These are phyloP conservation scores for Delonix regia DNA, from an alignment of 306 rosid genomes.

Conservation along the genomic window DNA sequence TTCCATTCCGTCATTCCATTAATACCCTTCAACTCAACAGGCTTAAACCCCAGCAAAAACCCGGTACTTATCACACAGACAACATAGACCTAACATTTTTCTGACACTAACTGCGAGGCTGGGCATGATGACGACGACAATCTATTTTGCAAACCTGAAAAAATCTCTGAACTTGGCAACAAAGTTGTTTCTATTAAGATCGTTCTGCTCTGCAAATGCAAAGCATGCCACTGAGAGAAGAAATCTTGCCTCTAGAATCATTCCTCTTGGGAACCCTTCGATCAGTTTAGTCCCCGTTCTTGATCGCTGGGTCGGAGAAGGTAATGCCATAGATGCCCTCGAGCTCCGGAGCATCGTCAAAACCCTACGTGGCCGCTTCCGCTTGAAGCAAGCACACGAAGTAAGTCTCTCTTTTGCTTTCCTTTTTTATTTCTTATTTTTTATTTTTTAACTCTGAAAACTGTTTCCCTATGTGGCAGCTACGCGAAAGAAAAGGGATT, in stretches of 20 bases:
- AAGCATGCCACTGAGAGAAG: constrained; percentile 12
- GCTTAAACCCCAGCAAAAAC: too few relatives aligned
- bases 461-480: constrained; percentile 15
- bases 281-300: constrained; percentile 59
- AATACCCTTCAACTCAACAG: too few relatives aligned
- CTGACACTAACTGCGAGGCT: not conserved
- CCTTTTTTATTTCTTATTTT: not conserved
- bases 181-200: constrained; percentile 20
- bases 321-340: constrained; percentile 19
- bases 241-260: constrained; percentile 59
- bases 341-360: constrained; percentile 51
- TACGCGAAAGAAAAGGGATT: not conserved
- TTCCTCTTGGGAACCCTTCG: constrained; percentile 67
- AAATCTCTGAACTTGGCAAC: constrained; percentile 28
- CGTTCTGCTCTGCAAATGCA: constrained; percentile 29
- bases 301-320: constrained; percentile 62
- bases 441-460: not conserved
- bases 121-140: constrained; percentile 28
- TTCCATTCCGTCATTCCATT: too few relatives aligned
- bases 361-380: constrained; percentile 50
- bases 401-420: constrained; percentile 14
- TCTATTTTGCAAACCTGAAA: constrained; percentile 38
- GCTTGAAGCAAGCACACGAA: constrained; percentile 68
- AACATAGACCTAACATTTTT: not conserved
- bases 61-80: not conserved